These are phyloP conservation scores for Phaeotremella skinneri DNA, from an alignment of 768 basidiomycete genomes.

Conservation along the genomic window DNA sequence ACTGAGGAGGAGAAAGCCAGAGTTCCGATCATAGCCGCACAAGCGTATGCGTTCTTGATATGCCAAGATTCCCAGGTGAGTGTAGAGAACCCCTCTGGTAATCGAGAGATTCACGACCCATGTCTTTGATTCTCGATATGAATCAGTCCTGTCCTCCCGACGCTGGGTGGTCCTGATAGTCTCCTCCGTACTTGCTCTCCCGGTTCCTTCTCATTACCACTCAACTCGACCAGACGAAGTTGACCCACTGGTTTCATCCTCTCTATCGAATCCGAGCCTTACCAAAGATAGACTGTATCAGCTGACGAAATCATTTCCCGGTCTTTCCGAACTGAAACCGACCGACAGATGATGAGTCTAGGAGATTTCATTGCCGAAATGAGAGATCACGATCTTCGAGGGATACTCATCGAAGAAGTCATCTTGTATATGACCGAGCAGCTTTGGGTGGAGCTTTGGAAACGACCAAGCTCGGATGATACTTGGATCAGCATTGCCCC, in stretches of 20 bases:
- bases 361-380: slow-evolving; percentile 29
- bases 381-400: slow-evolving; percentile 18
- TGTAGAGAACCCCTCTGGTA: background rate
- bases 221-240: too few relatives aligned
- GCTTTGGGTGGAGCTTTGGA: slow-evolving; percentile 22
- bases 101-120: background rate
- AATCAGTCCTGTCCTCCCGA: background rate
- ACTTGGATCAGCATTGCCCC: slow-evolving; percentile 21
- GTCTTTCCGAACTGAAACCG: background rate
- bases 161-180: too few relatives aligned
- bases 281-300: too few relatives aligned
- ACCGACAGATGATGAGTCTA: slow-evolving; percentile 20
- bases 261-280: too few relatives aligned
- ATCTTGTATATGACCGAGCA: slow-evolving; percentile 20
- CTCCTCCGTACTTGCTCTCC: too few relatives aligned
- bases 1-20: slow-evolving; percentile 9
- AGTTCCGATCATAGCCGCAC: slow-evolving; percentile 7
- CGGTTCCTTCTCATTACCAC: background rate
- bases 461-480: slow-evolving; percentile 11
- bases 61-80: slow-evolving; percentile 7
- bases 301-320: background rate
- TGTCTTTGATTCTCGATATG: background rate
- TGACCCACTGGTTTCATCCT: too few relatives aligned
- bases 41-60: slow-evolving; percentile 4
- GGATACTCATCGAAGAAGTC: slow-evolving; percentile 24